Conservation (phyloP, 768 basidiomycete species). For the Pulveroboletus sp. region DNA sequence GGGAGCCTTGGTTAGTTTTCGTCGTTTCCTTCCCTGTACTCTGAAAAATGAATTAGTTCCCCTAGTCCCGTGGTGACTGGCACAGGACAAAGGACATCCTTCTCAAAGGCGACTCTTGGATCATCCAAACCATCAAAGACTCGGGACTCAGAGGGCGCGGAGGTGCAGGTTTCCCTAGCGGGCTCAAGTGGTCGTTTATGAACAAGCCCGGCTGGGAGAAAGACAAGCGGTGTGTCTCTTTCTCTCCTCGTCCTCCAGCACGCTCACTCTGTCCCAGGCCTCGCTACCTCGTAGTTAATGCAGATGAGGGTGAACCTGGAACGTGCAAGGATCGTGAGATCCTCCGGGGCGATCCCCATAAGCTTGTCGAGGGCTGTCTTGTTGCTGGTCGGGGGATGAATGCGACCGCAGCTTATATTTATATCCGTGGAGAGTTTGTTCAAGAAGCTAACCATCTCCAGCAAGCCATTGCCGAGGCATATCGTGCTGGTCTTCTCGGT, state of each 20-base stretch:
- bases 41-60: background rate
- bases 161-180: conserved; percentile 95
- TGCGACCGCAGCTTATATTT: conserved; percentile 98
- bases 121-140: conserved; percentile 93
- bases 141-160: conserved; percentile 94
- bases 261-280: conserved; percentile 50
- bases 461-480: conserved; percentile 94
- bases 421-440: conserved; percentile 97
- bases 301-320: conserved; percentile 97
- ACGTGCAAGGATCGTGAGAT: conserved; percentile 99
- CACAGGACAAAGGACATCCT: conserved; percentile 96
- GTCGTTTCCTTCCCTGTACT: background rate
- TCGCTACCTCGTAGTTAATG: conserved; percentile 95
- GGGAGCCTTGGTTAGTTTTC: conserved; percentile 67
- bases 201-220: conserved; percentile 99
- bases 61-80: conserved; percentile 92
- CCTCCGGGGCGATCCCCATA: conserved; percentile 95
- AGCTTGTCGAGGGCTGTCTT: conserved; percentile 95
- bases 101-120: conserved; percentile 93
- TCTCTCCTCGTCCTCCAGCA: background rate
- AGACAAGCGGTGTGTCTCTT: conserved; percentile 61
- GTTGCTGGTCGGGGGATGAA: conserved; percentile 98
- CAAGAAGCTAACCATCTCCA: conserved; percentile 93
- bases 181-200: conserved; percentile 98
- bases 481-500: conserved; percentile 82